Percentiles rank a stretch among this genome's conserved stretches.
These are phyloP conservation scores for Coemansia guatemalensis DNA, from an alignment of 192 early-diverging fungal species.

Conservation along the genomic window DNA sequence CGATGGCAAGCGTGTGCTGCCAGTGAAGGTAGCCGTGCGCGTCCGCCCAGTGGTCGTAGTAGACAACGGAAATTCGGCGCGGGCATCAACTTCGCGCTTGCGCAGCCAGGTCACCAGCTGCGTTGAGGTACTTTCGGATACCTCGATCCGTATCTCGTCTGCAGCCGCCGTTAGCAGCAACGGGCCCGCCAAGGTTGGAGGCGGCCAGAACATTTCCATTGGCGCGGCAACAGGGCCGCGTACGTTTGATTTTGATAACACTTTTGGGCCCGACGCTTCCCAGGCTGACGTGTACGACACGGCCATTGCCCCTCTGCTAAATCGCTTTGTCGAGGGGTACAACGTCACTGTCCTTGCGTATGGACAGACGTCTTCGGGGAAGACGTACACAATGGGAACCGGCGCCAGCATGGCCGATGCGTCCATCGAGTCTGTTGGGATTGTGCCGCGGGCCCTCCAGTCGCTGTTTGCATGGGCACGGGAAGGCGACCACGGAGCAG, in stretches of 20 bases:
- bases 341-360: too few relatives aligned
- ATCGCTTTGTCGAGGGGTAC: slow-evolving; percentile 67
- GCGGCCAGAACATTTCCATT: too few relatives aligned
- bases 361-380: too few relatives aligned
- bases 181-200: too few relatives aligned
- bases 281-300: slow-evolving; percentile 64
- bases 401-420: slow-evolving; percentile 33
- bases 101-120: slow-evolving; percentile 24
- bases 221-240: slow-evolving; percentile 13
- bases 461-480: too few relatives aligned
- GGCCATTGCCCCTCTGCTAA: slow-evolving; percentile 54
- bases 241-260: slow-evolving; percentile 65
- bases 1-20: slow-evolving; percentile 37
- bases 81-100: slow-evolving; percentile 4
- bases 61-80: slow-evolving; percentile 1
- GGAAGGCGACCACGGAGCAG: too few relatives aligned
- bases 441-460: too few relatives aligned
- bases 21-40: slow-evolving; percentile 53
- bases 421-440: too few relatives aligned
- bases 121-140: slow-evolving; percentile 18
- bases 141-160: slow-evolving; percentile 14
- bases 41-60: slow-evolving; percentile 39
- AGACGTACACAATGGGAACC: slow-evolving; percentile 96
- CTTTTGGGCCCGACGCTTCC: slow-evolving; percentile 59
- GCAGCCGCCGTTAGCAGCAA: slow-evolving; percentile 8